Evolutionary conservation across 1,284 basidiomycete species (phyloP), one percentile per base, ranked within the genome.

Genomic region (Moesziomyces antarcticus): DNA sequence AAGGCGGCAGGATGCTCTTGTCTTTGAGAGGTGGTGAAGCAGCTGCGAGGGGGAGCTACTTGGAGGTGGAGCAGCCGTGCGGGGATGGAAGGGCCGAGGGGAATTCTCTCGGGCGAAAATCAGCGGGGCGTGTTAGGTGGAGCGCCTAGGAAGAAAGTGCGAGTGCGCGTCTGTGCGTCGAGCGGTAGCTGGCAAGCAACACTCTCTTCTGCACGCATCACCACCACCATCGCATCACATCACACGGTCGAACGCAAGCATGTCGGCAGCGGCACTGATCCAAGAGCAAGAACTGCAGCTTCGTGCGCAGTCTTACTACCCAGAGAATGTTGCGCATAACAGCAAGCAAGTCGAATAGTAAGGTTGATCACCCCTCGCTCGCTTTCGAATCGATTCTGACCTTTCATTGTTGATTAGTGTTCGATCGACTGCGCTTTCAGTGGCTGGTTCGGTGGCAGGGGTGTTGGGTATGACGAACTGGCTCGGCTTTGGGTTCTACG

Each of bases 391-490:
- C 27, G 8, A 30, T 30, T 11, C 30, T 30, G 30, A 30, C 30
- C 9, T 30, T 11, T 37, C 14, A 3, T 37, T 35, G 33, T 16
- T 37, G 42, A 5, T 20, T 51, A 82, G 81, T 45, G 66, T 83
- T 11, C 73, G 81, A 40, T 82, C 80, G 16, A 70, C 77, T 8
- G 58, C 74, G 5, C 56, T 81, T n/a, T 80, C 79, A 0, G 61
- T 82, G 7, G 73, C 79, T 25, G 81, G 81, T 14, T 59, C 69
- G 5, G 64, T 66, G 11, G 78, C 80, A 1, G 81, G 81, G 20
- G 75, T 83, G 9, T 47, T 82, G n/a, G 81, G 81, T 30, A 65
- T 83, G 35, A 79, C 77, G 21, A 82, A 83, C 56, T 61, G 79
- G 50, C 33, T 61, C 40, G 81, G 81, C 10, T 82, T 83, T 33